Percentiles rank a stretch among this genome's conserved stretches.
These are phyloP conservation scores for Dujonia santamariae DNA, from an alignment of 1,139 yeast genomes.

Conservation along the genomic window DNA sequence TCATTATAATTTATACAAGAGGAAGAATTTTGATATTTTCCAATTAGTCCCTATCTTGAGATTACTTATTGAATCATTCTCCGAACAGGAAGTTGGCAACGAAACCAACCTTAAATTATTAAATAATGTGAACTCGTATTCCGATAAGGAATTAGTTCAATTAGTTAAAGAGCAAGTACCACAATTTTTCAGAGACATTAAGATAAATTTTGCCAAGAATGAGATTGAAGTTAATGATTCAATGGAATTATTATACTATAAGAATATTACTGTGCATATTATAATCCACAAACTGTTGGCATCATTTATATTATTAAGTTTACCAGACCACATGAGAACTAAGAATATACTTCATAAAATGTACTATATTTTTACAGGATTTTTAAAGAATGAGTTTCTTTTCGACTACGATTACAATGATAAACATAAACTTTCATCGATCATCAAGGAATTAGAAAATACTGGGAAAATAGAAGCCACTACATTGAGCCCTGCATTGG, in stretches of 20 bases:
- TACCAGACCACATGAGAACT: conserved; percentile 15
- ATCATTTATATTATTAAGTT: conserved; percentile 26
- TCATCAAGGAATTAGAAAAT: conserved; percentile 26
- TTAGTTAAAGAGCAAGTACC: conserved; percentile 29
- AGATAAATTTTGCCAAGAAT: conserved; percentile 26
- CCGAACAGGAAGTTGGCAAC: conserved; percentile 13
- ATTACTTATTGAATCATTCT: conserved; percentile 20
- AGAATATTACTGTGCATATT: conserved; percentile 41
- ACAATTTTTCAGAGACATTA: conserved; percentile 33
- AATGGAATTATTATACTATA: conserved; percentile 44
- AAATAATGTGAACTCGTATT: conserved; percentile 13
- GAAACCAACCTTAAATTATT: conserved; percentile 21
- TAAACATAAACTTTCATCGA: conserved; percentile 26
- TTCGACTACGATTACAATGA: conserved; percentile 40
- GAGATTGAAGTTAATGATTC: conserved; percentile 29
- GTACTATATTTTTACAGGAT: conserved; percentile 35
- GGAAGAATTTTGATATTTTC: conserved; percentile 17
- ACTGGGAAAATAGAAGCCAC: conserved; percentile 10
- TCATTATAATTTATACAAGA: conserved; percentile 22
- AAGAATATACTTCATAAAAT: conserved; percentile 24
- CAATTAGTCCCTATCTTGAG: conserved; percentile 30
- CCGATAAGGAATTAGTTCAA: conserved; percentile 17
- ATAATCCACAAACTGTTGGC: conserved; percentile 37
- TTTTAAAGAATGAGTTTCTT: conserved; percentile 43
- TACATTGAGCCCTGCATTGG: neutral